Conservation (phyloP, 345 rosid genomes). For the Sisymbrium irio region DNA sequence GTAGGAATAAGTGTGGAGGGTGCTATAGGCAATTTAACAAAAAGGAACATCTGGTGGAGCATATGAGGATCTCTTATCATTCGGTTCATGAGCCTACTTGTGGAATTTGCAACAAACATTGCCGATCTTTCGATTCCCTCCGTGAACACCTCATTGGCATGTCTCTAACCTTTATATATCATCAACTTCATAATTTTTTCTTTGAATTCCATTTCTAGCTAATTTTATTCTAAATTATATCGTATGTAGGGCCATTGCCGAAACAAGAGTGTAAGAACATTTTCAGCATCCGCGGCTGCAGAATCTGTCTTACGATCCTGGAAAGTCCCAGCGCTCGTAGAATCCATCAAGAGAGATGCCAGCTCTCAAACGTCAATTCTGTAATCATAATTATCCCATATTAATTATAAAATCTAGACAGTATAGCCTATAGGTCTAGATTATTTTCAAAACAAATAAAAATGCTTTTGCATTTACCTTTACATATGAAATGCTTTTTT, state of each 20-base stretch:
- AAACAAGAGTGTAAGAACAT: constrained; percentile 72
- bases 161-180: not conserved
- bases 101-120: constrained; percentile 69
- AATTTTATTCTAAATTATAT: not conserved
- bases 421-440: not conserved
- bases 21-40: constrained; percentile 85
- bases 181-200: not conserved
- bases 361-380: constrained; percentile 34
- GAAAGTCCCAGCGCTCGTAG: constrained; percentile 55
- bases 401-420: too few relatives aligned
- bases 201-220: not conserved
- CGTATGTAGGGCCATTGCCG: constrained; percentile 63
- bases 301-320: constrained; percentile 57
- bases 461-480: not conserved
- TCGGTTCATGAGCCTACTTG: constrained; percentile 83
- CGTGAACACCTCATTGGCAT: constrained; percentile 81
- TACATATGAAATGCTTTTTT: too few relatives aligned
- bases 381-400: constrained; percentile 17
- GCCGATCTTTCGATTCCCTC: constrained; percentile 81
- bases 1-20: constrained; percentile 81
- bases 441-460: not conserved
- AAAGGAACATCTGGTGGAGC: constrained; percentile 83
- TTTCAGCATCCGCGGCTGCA: constrained; percentile 66
- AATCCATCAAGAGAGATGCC: constrained; percentile 79
- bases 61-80: constrained; percentile 73